These are phyloP conservation scores for Boletus semigastroideus DNA, from an alignment of 1,284 basidiomycete genomes.

Conservation along the genomic window DNA sequence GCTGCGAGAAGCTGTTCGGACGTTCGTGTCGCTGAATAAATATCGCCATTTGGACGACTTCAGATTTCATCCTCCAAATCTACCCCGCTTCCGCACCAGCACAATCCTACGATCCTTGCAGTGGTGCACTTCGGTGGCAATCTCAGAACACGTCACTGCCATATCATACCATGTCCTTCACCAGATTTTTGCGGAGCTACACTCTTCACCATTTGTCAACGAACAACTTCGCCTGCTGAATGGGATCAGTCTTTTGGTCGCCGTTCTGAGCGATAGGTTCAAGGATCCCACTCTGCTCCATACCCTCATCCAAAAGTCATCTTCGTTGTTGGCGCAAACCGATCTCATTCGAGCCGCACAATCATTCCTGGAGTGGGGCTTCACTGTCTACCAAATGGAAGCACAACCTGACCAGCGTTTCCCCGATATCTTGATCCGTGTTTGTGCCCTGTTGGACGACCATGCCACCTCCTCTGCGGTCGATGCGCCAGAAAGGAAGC, in stretches of 20 bases:
- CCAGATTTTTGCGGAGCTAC: constrained; percentile 68
- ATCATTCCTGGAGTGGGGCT: constrained; percentile 77
- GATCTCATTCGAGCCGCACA: constrained; percentile 72
- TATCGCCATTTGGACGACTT: constrained; percentile 51
- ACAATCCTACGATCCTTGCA: constrained; percentile 55
- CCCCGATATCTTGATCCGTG: constrained; percentile 66
- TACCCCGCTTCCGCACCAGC: constrained; percentile 53
- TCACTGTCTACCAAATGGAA: constrained; percentile 47
- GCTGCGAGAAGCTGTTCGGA: constrained; percentile 34
- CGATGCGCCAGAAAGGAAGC: constrained; percentile 39
- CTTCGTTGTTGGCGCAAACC: constrained; percentile 62
- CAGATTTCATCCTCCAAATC: constrained; percentile 57
- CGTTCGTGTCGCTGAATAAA: constrained; percentile 50
- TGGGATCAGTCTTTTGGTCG: constrained; percentile 71
- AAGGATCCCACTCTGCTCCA: constrained; percentile 59
- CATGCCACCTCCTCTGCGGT: constrained; percentile 27
- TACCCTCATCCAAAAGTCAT: constrained; percentile 66
- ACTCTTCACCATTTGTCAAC: constrained; percentile 75
- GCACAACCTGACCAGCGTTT: constrained; percentile 48
- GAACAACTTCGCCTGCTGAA: constrained; percentile 82
- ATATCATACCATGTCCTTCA: constrained; percentile 78
- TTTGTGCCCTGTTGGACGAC: constrained; percentile 58
- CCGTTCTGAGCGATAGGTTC: constrained; percentile 58
- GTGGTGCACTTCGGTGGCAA: constrained; percentile 51
- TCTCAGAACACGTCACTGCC: constrained; percentile 43